Evolutionary conservation across 139 green algal genomes (phyloP), one percentile per base, ranked within the genome.

Genomic region (Microglena sp.): DNA sequence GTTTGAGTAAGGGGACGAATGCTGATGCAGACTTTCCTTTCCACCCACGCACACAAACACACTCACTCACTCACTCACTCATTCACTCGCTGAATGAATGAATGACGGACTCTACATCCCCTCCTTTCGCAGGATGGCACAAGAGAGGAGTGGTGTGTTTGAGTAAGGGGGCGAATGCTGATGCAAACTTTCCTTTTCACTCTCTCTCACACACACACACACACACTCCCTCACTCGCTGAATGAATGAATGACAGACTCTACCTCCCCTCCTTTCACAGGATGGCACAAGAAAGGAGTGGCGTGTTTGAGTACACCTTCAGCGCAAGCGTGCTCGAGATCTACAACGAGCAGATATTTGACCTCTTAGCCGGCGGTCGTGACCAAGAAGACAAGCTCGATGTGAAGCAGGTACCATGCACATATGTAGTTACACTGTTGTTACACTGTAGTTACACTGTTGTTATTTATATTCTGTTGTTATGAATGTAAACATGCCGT

Each of bases 331-430:
- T 92, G 28, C 71, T 89, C 34, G 85, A 92, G 65, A 85, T 92
- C 50, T 92, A 92, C 74, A 89, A 89, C 58, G 85, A 92, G 75
- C 71, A 81, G 65, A 79, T 83, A 44, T 82, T 79, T 45, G 81
- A 87, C 70, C 68, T 87, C 44, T 61, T 87, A 22, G 40, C 64
- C 21, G 67, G 56, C 29, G 70, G 71, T 33, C 68, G 57, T 33
- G 75, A 84, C 59, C 71, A 82, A 59, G 80, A 70, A 33, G 73
- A 83, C 65, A 83, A 80, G 71, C 66, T 86, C 56, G 80, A 86
- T 34, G 69, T 86, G 8, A 86, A 86, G 68, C 72, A 86, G 68
- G 72, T 75, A 40, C 40, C 40, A 11, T 28, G 29, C 55, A 36
- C 7, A 62, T 28, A 62, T 29, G 36, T 29, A 62, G 15, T 43